Evolutionary conservation across 495 filamentous ascomycete genomes (phyloP).

Genomic region (Tetracladium marchalianum): DNA sequence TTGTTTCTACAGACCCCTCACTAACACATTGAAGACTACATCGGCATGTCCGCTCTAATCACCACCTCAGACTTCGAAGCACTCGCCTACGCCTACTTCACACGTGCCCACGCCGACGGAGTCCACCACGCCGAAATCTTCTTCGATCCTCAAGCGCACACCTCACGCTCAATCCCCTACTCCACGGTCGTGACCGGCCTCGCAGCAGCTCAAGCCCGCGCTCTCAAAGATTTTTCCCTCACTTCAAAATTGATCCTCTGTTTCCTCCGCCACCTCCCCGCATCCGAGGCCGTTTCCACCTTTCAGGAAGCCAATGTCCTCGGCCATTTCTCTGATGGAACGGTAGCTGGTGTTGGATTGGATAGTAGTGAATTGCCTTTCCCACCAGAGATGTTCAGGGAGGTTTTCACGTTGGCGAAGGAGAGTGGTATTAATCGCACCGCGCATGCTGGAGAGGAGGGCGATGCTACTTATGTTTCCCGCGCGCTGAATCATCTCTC

Average conservation of each 20-base stretch:
- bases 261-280: slow-evolving; percentile 59
- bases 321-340: slow-evolving; percentile 40
- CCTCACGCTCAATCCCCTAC: slow-evolving; percentile 49
- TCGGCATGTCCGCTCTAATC: slow-evolving; percentile 59
- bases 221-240: slow-evolving; percentile 52
- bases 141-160: slow-evolving; percentile 73
- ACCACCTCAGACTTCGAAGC: slow-evolving; percentile 55
- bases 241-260: slow-evolving; percentile 56
- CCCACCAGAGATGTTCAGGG: slow-evolving; percentile 53
- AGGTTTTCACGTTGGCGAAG: slow-evolving; percentile 45
- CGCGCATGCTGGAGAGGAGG: slow-evolving; percentile 70
- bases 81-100: slow-evolving; percentile 66
- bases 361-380: slow-evolving; percentile 55
- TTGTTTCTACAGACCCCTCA: no score
- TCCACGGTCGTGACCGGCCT: slow-evolving; percentile 51
- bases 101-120: slow-evolving; percentile 49
- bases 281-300: slow-evolving; percentile 35
- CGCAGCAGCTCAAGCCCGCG: slow-evolving; percentile 44
- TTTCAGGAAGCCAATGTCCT: slow-evolving; percentile 39
- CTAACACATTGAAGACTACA: slow-evolving; percentile 37
- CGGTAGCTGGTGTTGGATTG: slow-evolving; percentile 54
- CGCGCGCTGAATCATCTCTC: slow-evolving; percentile 48
- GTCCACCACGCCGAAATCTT: slow-evolving; percentile 71
- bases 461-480: slow-evolving; percentile 55
- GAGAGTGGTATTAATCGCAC: slow-evolving; percentile 45